Conservation (phyloP, 495 filamentous ascomycete species). For the Oleoguttula mirabilis region DNA sequence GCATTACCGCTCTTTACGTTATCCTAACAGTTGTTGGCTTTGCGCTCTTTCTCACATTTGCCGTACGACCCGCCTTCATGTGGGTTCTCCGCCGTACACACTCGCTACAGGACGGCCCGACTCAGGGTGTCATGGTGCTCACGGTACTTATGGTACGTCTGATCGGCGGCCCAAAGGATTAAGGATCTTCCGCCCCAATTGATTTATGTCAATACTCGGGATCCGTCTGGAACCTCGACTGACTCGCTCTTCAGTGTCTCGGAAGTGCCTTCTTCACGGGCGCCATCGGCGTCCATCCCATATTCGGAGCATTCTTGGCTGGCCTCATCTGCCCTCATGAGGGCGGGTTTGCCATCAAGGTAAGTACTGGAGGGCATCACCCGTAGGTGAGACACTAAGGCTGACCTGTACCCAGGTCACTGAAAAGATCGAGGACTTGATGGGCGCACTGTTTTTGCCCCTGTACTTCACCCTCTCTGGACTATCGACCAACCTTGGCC, state of each 20-base stretch:
- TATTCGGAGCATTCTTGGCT: slow-evolving; percentile 80
- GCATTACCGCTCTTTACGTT: slow-evolving; percentile 78
- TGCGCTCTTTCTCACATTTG: slow-evolving; percentile 62
- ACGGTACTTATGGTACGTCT: slow-evolving; percentile 72
- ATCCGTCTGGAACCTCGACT: too few species aligned
- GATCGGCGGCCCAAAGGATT: too few species aligned
- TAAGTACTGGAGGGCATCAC: too few species aligned
- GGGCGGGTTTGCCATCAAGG: slow-evolving; percentile 89
- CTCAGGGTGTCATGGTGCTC: slow-evolving; percentile 70
- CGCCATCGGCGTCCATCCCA: slow-evolving; percentile 82
- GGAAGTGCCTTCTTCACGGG: slow-evolving; percentile 90
- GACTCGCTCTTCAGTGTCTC: too few species aligned
- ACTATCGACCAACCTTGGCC: slow-evolving; percentile 74
- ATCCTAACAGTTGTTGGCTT: slow-evolving; percentile 66
- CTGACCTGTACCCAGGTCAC: too few species aligned
- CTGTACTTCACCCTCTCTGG: slow-evolving; percentile 94
- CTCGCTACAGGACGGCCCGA: slow-evolving; percentile 79
- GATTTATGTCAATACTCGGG: too few species aligned
- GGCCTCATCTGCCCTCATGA: slow-evolving; percentile 91
- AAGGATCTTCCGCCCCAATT: too few species aligned
- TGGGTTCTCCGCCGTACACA: slow-evolving; percentile 60
- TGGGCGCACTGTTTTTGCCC: slow-evolving; percentile 74
- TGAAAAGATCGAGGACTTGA: slow-evolving; percentile 91
- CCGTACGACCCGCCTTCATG: slow-evolving; percentile 65
- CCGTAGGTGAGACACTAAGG: too few species aligned